Base-by-base conservation (phyloP, 768 basidiomycete genomes). In the Hypholoma sublateritium region DNA sequence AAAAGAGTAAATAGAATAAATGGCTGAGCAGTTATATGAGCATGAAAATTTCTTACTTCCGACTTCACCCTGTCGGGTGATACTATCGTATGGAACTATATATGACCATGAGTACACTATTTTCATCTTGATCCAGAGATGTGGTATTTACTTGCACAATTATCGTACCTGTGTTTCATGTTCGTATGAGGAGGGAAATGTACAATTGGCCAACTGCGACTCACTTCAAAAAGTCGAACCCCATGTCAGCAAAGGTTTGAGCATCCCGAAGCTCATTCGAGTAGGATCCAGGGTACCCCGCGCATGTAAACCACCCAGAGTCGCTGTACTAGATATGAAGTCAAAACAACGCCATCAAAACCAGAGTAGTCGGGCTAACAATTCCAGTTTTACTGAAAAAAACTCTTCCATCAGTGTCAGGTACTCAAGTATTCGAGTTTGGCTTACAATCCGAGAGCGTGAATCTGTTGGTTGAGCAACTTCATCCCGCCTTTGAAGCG, bases 271-370 rank as follows among this genome's bases (percentile, higher is more conserved):
- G 57, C 70, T 88, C 86, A 57, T 87, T 83, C 63, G 74, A 70
- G 70, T 76, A 87, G 1, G 85, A 86, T 17, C 85, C 86, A 43
- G 86, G 86, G 63, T 84, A 88, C 8, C 82, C 71, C 12, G 78
- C 80, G 56, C 86, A 88, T n/a, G 86, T 88, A 60, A 77, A 82
- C 85, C 84, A 87, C 16, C 86, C 86, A 4, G 85, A 76, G 58
- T 85, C 84, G 55, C 82, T 77, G 63, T 81, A 81, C 83, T 83
- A 53, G 39, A 64, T 35, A 52, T 5, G 2, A n/a, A 4, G 5
- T 47, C 16, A 42, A 17, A 17, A 17, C 55, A 46, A 54, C 24
- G 43, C 14, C 17, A 5, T 34, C 45, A 35, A 17, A 7, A 16
- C 37, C 22, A 28, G 28, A 21, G 44, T 25, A 17, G 19, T 11